Evolutionary conservation across 2,329 filamentous ascomycete genomes (phyloP), one percentile per base, ranked within the genome.

Genomic region (Exophiala spinifera): DNA sequence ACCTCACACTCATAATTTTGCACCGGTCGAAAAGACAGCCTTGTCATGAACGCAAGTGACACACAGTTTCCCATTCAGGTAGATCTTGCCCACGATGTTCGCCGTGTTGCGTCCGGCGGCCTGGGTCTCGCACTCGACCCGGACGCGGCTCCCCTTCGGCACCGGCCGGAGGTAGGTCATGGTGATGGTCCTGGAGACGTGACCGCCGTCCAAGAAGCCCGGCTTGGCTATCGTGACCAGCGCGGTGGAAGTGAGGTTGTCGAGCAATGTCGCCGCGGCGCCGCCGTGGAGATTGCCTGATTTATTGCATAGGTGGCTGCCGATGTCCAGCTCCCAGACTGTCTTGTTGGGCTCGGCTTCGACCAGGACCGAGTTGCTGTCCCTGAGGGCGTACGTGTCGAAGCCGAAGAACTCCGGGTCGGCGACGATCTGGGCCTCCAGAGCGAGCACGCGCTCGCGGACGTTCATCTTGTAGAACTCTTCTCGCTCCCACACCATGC

Each of bases 261-360:
- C 87, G 61, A 89, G 85, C 3, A 90, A 70, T 0, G 85, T 85
- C 2, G 87, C 80, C 0, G 82, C 76, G 59, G 82, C 85, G 15
- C 61, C 61, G 19, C 62, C 62, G 31, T 64, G 60, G 14, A 62
- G 37, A 23, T 61, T 59, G 19, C 59, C 52, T 3, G 36, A 50
- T 33, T 56, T 58, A 31, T 64, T 62, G 57, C 57, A 61, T 4
- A 60, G 44, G 15, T 57, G 49, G 2, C 34, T 11, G 3, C 51
- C 42, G 46, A 61, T 53, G 37, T 53, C 50, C 15, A 58, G 51
- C 11, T 55, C 51, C 55, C 60, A 61, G 25, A 48, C 53, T 5
- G 57, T 57, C 5, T 14, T 19, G 43, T 57, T 58, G n/a, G 56
- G 47, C 20, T 46, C 40, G 20, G 45, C 56, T 19, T 59, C 48